Evolutionary conservation across 2,329 filamentous ascomycete species (phyloP).

Genomic region (Colletotrichum melonis): DNA sequence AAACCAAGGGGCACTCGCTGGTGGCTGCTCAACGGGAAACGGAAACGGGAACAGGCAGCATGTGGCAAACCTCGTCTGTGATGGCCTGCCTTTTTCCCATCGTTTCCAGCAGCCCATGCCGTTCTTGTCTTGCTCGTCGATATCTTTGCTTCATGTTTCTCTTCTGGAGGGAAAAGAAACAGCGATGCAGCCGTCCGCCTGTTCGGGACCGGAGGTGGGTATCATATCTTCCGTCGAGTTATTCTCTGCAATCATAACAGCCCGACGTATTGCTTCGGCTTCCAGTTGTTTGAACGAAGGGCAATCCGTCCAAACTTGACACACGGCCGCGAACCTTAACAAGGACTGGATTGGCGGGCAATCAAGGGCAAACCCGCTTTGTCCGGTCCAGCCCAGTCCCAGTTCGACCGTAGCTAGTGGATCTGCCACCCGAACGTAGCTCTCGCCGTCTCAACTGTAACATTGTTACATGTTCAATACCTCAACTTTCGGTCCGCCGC

Average conservation of each 20-base stretch:
- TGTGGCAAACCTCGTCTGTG: constrained; percentile 24
- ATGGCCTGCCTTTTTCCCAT: constrained; percentile 23
- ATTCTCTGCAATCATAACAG: neutral
- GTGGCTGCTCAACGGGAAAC: constrained; percentile 5
- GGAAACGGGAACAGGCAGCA: constrained; percentile 19
- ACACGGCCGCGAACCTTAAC: constrained; percentile 32
- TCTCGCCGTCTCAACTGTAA: constrained; percentile 34
- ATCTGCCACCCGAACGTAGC: constrained; percentile 37
- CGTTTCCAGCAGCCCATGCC: constrained; percentile 21
- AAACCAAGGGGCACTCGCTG: neutral
- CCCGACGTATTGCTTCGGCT: constrained; percentile 16
- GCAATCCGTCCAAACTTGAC: constrained; percentile 35
- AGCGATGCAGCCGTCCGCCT: constrained; percentile 6
- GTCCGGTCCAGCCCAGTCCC: constrained; percentile 27
- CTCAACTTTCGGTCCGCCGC: constrained; percentile 20
- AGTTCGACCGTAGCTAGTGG: constrained; percentile 31
- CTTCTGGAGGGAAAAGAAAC: constrained; percentile 14
- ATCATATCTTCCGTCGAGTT: neutral
- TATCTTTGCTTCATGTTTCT: constrained; percentile 23
- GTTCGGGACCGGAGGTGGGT: neutral
- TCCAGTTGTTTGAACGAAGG: constrained; percentile 30
- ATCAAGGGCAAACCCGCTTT: constrained; percentile 24
- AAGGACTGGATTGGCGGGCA: constrained; percentile 4
- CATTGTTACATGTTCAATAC: constrained; percentile 26
- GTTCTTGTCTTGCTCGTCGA: constrained; percentile 4